A percentile compares a stretch with the other conserved stretches of the same genome.
Conservation (phyloP, 1,284 basidiomycete species). For the Apiotrichum laibachii region DNA sequence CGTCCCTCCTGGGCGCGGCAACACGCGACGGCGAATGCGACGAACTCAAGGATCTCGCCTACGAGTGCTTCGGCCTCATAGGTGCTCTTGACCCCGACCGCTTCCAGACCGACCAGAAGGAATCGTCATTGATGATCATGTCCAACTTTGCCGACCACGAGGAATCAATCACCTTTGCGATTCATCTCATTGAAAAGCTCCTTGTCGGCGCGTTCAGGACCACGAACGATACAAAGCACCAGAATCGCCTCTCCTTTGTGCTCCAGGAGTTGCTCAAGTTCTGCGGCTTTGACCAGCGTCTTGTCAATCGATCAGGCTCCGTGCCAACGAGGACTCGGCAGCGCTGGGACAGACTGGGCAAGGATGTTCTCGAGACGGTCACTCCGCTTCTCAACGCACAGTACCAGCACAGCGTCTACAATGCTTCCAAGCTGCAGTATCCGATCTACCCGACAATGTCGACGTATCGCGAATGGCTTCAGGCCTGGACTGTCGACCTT, state of each 20-base stretch:
- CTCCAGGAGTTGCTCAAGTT: conserved; percentile 90
- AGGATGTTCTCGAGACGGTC: conserved; percentile 81
- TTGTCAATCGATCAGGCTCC: conserved; percentile 51
- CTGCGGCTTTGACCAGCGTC: conserved; percentile 72
- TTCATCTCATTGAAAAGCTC: conserved; percentile 81
- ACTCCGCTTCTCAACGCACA: conserved; percentile 79
- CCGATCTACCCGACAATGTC: conserved; percentile 74
- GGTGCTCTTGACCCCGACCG: conserved; percentile 96
- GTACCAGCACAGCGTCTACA: conserved; percentile 58
- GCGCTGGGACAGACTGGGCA: conserved; percentile 72
- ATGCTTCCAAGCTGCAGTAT: conserved; percentile 22
- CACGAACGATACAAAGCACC: conserved; percentile 90
- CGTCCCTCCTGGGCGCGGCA: conserved; percentile 67
- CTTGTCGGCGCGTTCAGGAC: conserved; percentile 90
- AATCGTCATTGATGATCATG: conserved; percentile 68
- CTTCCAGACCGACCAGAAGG: conserved; percentile 55
- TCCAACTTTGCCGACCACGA: conserved; percentile 78
- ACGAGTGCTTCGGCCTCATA: conserved; percentile 88
- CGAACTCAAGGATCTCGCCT: conserved; percentile 65
- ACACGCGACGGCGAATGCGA: conserved; percentile 71
- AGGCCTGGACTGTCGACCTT: conserved; percentile 83
- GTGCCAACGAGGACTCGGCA: conserved; percentile 65
- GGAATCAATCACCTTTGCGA: conserved; percentile 76
- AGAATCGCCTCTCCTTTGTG: conserved; percentile 81
- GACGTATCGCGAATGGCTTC: conserved; percentile 95